A percentile compares a stretch with the other conserved stretches of the same genome.
These are phyloP conservation scores for Steccherinum ochraceum DNA, from an alignment of 768 basidiomycete species.

Conservation along the genomic window DNA sequence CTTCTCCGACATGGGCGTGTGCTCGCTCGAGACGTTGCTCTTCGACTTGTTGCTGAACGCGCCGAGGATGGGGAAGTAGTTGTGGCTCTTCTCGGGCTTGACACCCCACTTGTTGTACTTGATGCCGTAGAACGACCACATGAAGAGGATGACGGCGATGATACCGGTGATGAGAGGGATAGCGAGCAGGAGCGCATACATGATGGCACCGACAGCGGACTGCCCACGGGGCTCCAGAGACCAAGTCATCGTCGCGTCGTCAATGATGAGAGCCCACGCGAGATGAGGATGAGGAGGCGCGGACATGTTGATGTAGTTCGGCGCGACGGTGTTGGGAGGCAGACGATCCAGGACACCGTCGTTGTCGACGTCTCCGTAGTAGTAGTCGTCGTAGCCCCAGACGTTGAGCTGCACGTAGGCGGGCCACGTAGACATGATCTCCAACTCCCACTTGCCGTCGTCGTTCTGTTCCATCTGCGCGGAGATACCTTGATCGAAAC, in stretches of 20 bases:
- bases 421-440: conserved; percentile 89
- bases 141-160: conserved; percentile 80
- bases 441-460: conserved; percentile 74
- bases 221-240: conserved; percentile 76
- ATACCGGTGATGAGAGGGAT: conserved; percentile 84
- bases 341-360: conserved; percentile 88
- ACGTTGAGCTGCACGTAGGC: conserved; percentile 87
- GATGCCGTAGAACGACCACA: conserved; percentile 96
- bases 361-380: conserved; percentile 84
- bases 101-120: conserved; percentile 90
- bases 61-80: conserved; percentile 87
- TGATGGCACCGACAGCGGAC: conserved; percentile 74
- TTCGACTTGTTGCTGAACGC: conserved; percentile 57
- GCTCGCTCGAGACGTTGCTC: conserved; percentile 57
- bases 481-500: conserved; percentile 77
- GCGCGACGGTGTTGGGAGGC: conserved; percentile 78
- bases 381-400: conserved; percentile 87
- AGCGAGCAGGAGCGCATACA: conserved; percentile 75
- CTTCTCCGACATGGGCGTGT: conserved; percentile 60
- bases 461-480: conserved; percentile 59
- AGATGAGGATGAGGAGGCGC: conserved; percentile 85
- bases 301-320: conserved; percentile 89
- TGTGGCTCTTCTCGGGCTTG: conserved; percentile 60
- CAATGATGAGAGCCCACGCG: conserved; percentile 77
- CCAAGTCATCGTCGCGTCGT: conserved; percentile 77